Evolutionary conservation across 1,284 basidiomycete species (phyloP), one percentile per base, ranked within the genome.

Genomic region (Fistulina hepatica): DNA sequence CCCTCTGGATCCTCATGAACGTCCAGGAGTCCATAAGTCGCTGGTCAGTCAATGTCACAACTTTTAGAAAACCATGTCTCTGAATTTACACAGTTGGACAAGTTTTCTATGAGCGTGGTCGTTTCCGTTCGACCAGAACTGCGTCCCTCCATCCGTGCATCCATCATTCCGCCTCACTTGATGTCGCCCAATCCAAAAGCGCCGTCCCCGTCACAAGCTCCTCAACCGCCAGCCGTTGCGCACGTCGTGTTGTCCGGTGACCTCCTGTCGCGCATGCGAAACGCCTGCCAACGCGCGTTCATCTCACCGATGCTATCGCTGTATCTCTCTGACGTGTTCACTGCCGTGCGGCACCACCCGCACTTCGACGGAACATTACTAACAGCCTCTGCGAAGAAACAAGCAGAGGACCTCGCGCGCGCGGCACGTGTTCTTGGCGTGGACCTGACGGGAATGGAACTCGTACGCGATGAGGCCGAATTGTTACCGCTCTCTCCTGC

Each of bases 91-190:
- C 51, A 86, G 82, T 61, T 88, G 16, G 82, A 88, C 52, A 73
- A 70, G 45, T 88, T 88, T 53, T 64, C 81, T 3, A 76, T 88
- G 67, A 84, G 80, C 47, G 69, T 69, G 4, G 71, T 71, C 27
- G 56, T 85, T 36, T 59, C 61, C 28, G 52, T 74, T 26, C 56
- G 63, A 16, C 52, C 63, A 31, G 13, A 10, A 31, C 44, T 3
- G 36, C 46, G 7, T 45, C 44, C 4, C 44, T 39, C 19, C 40
- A 40, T 27, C 43, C 49, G 6, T 28, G 51, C 45, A 13, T 52
- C 41, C 35, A 56, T 60, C 39, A 56, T 56, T 39, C 49, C 55
- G 32, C 59, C 46, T 40, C 52, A 45, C 38, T 7, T 43, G 33
- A 33, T 23, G 33, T 19, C 41, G 3, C 13, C 44, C 44, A 6